Evolutionary conservation across 1,284 basidiomycete genomes (phyloP).

Genomic region (Ustilago loliicola): DNA sequence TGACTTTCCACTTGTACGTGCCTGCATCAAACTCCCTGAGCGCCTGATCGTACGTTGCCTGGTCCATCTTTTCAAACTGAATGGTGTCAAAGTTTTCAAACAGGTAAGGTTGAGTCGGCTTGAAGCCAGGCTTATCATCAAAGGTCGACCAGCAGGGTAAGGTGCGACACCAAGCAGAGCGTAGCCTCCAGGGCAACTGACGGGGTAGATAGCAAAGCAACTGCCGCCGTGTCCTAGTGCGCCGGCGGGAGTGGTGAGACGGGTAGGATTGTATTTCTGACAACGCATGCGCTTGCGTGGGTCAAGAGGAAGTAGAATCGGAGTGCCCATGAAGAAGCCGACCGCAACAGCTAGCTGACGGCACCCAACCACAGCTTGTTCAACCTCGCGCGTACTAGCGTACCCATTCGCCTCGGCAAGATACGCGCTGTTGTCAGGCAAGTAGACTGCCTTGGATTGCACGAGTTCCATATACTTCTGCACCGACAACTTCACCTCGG

Average conservation of each 20-base stretch:
- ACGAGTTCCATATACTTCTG: slow-evolving; percentile 76
- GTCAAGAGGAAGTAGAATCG: slow-evolving; percentile 72
- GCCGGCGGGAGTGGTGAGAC: slow-evolving; percentile 74
- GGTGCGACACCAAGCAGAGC: slow-evolving; percentile 75
- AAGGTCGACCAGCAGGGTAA: slow-evolving; percentile 78
- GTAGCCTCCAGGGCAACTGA: slow-evolving; percentile 78
- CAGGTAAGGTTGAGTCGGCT: slow-evolving; percentile 75
- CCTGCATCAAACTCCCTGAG: slow-evolving; percentile 78
- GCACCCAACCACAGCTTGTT: slow-evolving; percentile 65
- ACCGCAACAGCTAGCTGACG: slow-evolving; percentile 62
- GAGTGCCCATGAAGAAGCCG: slow-evolving; percentile 67
- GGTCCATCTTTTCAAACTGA: slow-evolving; percentile 54
- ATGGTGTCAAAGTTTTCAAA: slow-evolving; percentile 79
- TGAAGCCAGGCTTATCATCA: slow-evolving; percentile 75
- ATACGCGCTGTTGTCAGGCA: slow-evolving; percentile 79
- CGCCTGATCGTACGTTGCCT: slow-evolving; percentile 70
- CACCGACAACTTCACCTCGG: slow-evolving; percentile 76
- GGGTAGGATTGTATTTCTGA: slow-evolving; percentile 72
- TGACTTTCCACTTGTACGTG: slow-evolving; percentile 75
- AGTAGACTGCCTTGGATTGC: slow-evolving; percentile 77
- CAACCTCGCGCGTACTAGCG: slow-evolving; percentile 47
- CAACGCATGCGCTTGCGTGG: slow-evolving; percentile 74
- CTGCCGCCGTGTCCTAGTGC: slow-evolving; percentile 72
- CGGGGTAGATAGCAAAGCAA: slow-evolving; percentile 78
- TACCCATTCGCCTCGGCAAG: slow-evolving; percentile 78